A percentile compares a stretch with the other conserved stretches of the same genome.
These are phyloP conservation scores for Nepenthes alata DNA, from an alignment of 179 eudicot species.

Conservation along the genomic window DNA sequence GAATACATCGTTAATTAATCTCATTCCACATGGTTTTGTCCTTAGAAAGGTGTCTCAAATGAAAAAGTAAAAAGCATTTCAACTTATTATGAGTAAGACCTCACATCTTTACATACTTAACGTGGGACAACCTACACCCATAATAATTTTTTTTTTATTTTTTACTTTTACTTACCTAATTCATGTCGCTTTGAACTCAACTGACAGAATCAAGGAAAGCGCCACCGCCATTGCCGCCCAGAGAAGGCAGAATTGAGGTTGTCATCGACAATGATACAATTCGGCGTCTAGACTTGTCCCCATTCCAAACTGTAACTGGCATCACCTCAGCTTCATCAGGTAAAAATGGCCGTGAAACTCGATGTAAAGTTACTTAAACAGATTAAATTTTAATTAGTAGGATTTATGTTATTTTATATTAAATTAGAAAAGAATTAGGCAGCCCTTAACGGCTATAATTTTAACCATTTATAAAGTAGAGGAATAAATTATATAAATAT, in stretches of 20 bases:
- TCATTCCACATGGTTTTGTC: neutral
- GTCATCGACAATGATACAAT: conserved; percentile 44
- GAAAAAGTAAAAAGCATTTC: neutral
- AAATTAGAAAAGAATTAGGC: too few species aligned
- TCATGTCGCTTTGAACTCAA: too few species aligned
- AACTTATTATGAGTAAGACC: neutral
- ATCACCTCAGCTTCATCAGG: conserved; percentile 39
- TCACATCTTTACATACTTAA: neutral
- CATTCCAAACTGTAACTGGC: conserved; percentile 46
- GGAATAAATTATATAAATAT: too few species aligned
- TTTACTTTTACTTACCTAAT: too few species aligned
- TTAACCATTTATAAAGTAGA: too few species aligned
- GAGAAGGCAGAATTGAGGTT: conserved; percentile 56
- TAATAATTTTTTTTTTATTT: neutral
- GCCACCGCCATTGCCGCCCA: conserved; percentile 66
- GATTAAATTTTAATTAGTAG: too few species aligned
- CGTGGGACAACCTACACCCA: too few species aligned
- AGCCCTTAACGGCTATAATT: too few species aligned
- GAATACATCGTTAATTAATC: neutral
- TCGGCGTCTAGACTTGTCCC: conserved; percentile 53
- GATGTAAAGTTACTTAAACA: too few species aligned
- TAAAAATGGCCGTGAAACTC: conserved; percentile 6
- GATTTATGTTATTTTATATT: too few species aligned
- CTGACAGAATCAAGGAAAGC: conserved; percentile 18
- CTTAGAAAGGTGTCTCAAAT: neutral